Percentiles rank a stretch among this genome's conserved stretches.
Evolutionary conservation across 1,139 yeast genomes (phyloP).

Genomic region (Candida buenavistaensis): DNA sequence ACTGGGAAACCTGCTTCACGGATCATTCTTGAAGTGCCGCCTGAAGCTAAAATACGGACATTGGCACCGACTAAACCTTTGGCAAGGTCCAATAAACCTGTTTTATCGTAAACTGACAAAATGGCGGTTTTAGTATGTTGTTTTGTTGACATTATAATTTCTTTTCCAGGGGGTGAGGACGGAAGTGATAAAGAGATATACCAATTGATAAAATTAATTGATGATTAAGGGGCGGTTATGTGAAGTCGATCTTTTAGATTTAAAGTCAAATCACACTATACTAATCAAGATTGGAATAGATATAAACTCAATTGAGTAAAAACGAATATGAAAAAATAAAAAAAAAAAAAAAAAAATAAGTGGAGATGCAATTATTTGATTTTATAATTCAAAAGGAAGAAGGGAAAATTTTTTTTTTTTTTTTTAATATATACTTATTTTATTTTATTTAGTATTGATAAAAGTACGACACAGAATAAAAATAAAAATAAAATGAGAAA

Average conservation of each 20-base stretch:
- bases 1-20: constrained; percentile 98
- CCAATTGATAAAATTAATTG: no score
- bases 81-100: constrained; percentile 93
- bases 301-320: no score
- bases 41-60: constrained; percentile 92
- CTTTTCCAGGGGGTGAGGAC: neutral
- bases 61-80: constrained; percentile 87
- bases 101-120: constrained; percentile 94
- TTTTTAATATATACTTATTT: neutral
- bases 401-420: no score
- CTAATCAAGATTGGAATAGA: no score
- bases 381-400: no score
- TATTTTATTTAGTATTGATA: neutral
- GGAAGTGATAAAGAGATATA: neutral
- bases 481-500: no score
- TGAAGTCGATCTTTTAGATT: no score
- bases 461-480: neutral
- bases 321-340: no score
- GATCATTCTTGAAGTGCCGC: constrained; percentile 92
- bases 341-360: no score
- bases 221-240: neutral
- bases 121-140: constrained; percentile 77
- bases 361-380: no score
- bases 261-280: no score
- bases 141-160: constrained; percentile 23